Evolutionary conservation across 306 rosid species (phyloP).

Genomic region (Cicer chorassanicum): DNA sequence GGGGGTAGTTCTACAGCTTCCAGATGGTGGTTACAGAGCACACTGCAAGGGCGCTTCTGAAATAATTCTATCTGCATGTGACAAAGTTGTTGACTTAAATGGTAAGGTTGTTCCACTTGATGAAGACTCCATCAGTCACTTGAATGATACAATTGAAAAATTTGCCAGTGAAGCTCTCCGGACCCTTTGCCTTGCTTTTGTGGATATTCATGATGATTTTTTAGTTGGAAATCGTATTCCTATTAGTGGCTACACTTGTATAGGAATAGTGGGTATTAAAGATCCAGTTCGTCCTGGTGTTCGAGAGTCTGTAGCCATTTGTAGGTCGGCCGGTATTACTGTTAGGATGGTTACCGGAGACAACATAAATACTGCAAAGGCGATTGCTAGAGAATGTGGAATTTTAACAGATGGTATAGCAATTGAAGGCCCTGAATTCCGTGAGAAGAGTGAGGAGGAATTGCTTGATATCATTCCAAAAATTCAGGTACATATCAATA

Average conservation of each 20-base stretch:
- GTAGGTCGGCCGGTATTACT: conserved; percentile 90
- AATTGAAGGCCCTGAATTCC: conserved; percentile 94
- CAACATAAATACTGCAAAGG: conserved; percentile 95
- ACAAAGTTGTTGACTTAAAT: conserved; percentile 63
- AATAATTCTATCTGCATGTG: conserved; percentile 80
- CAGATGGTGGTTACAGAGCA: conserved; percentile 73
- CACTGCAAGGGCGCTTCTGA: conserved; percentile 97
- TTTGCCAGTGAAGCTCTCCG: conserved; percentile 94
- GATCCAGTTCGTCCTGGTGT: conserved; percentile 99
- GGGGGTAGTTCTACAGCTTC: conserved; percentile 81
- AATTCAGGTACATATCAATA: conserved; percentile 66
- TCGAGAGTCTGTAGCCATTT: conserved; percentile 87
- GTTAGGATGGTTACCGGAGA: conserved; percentile 99
- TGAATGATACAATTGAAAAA: conserved; percentile 68
- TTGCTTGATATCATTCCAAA: conserved; percentile 71
- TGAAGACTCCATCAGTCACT: conserved; percentile 53
- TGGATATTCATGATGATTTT: conserved; percentile 66
- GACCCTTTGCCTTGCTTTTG: conserved; percentile 87
- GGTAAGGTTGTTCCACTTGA: conserved; percentile 72
- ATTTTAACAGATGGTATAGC: conserved; percentile 89
- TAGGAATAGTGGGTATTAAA: conserved; percentile 95
- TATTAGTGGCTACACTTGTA: conserved; percentile 70
- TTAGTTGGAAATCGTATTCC: conserved; percentile 66
- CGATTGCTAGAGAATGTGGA: conserved; percentile 98
- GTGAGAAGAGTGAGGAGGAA: conserved; percentile 77